Evolutionary conservation across 352 stramenopile genomes (phyloP), one percentile per base, ranked within the genome.

Genomic region (Globisporangium radiosum): DNA sequence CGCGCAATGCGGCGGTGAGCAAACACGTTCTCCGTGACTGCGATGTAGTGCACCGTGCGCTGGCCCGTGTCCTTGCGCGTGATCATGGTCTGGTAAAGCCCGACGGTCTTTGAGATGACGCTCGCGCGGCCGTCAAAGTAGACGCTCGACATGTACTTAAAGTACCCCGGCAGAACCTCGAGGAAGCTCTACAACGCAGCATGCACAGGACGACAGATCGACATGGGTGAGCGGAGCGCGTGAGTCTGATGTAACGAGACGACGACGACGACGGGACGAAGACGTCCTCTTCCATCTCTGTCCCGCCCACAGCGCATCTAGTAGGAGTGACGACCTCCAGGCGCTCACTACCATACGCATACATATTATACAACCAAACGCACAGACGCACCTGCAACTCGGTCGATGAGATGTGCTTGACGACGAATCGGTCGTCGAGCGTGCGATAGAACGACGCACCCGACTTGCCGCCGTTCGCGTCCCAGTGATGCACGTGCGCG

Each of bases 401-500:
- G 7, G 94, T 99, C 19, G 88, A 87, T 52, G 88, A 98, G 63
- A 99, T 99, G 66, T 96, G 96, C 69, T 99, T 99, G 38, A 99
- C 91, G 52, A 99, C 89, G 69, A 99, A 99, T 13, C 96, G 84
- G 54, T 98, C 92, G 72, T 99, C 96, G 2, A 91, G 71, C 11
- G 96, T 98, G 60, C 94, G 88, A 42, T 92, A 94, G 70, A 99
- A 99, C 1, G 85, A 96, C 42, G 97, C 97, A 14, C 96, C 95
- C 9, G 92, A 98, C 77, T 99, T 99, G 42, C 97, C 97, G 37
- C 97, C 97, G 61, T 89, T 97, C 14, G 96, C 94, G 48, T 95
- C 78, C 95, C 94, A 99, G 36, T 77, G 76, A 59, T 80, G 70
- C 14, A 93, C 84, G 37, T 92, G 76, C 5, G 88, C 81, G 60